Base-by-base conservation (phyloP, 169 alveolate species). In the Eimeria maxima region DNA sequence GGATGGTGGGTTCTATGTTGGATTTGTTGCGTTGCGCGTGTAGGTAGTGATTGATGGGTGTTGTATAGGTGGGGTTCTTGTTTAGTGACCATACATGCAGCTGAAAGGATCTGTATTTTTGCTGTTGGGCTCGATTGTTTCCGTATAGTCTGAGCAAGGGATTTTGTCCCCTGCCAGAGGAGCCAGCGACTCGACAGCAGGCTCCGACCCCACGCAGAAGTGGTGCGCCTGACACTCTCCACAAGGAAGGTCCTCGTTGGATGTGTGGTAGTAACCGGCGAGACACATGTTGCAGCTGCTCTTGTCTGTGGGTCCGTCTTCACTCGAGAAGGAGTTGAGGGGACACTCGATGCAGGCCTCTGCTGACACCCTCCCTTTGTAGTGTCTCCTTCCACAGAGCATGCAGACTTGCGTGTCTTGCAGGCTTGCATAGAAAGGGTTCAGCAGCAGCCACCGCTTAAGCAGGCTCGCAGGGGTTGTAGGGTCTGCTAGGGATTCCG, bases 161-260 rank as follows among this genome's bases (percentile, higher is more conserved):
- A 95, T 87, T 74, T 97, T 97, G 69, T 97, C 97, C 20, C 98
- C 98, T 27, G 93, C 94, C 95, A 97, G 95, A 73, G 80, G 96
- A 29, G 50, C 50, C 73, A 97, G 67, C 45, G 87, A 96, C 20
- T 95, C 81, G n/a, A 89, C 94, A n/a, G 93, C 60, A 27, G 98
- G 96, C 29, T 83, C 97, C 8, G 97, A 97, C 8, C 99, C 99
- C 18, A 98, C 98, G 84, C 99, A 98, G 76, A 97, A 97, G 95
- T 97, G 98, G 83, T 97, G 88, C 20, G 95, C 87, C 7, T 97
- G 97, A 67, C 99, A 98, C 71, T 93, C 97, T 29, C 80, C 97
- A 86, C 99, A 98, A 18, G 96, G 96, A 5, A 88, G 71, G 45
- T 86, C 81, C 7, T 97, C 89, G 65, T 91, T 96, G 42, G 95